Conservation (phyloP, 2,329 filamentous ascomycete species). For the Elsinoe fawcettii region DNA sequence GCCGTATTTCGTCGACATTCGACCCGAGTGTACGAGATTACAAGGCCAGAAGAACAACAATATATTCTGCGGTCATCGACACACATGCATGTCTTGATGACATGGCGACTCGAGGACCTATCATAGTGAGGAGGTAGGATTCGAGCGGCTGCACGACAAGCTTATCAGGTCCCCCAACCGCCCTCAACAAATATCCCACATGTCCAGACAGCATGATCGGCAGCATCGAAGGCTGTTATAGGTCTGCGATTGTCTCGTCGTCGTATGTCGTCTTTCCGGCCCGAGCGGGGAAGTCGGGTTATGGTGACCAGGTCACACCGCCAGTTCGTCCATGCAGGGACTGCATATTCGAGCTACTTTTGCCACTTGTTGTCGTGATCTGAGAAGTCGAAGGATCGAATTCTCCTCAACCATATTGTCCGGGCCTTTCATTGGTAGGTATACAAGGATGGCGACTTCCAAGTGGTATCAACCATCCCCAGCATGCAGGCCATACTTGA, state of each 20-base stretch:
- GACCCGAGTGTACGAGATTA: not conserved
- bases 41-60: not conserved
- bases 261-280: not conserved
- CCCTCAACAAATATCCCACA: not conserved
- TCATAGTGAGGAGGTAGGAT: not conserved
- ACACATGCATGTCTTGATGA: not conserved
- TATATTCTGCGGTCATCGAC: not conserved
- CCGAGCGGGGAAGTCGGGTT: not conserved
- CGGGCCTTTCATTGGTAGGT: not conserved
- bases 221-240: not conserved
- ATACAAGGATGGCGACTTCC: not conserved
- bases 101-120: not conserved
- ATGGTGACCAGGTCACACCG: not conserved
- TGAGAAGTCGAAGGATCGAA: not conserved
- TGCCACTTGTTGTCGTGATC: not conserved
- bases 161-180: not conserved
- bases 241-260: not conserved
- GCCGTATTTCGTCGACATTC: not conserved
- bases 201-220: not conserved
- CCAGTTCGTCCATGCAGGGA: not conserved
- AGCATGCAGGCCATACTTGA: too few species aligned
- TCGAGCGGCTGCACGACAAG: not conserved
- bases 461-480: too few species aligned
- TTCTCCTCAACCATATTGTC: not conserved
- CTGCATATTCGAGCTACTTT: not conserved